phyloP scores from a whole-genome alignment of 2,329 filamentous ascomycete genomes.

The Aspergillus ustus region DNA sequence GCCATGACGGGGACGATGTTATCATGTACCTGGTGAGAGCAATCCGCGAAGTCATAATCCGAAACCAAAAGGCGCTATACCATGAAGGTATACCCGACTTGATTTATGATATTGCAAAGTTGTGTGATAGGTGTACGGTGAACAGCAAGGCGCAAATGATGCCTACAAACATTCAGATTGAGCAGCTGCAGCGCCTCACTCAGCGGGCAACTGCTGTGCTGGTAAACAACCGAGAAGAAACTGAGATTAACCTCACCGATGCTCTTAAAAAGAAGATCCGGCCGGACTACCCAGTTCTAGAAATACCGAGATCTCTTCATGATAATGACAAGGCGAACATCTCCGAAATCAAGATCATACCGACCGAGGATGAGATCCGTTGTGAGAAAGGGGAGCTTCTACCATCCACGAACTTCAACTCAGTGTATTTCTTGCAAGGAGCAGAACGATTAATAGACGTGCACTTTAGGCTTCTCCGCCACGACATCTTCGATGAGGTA shows the following conservation, averaged over 20 bases:
- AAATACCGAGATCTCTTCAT: background rate
- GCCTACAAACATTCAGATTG: background rate
- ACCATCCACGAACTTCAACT: background rate
- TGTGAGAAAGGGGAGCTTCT: constrained; percentile 4
- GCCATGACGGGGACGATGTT: background rate
- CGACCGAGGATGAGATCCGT: constrained; percentile 1
- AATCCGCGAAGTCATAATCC: background rate
- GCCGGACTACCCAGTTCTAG: background rate
- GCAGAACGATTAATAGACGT: background rate
- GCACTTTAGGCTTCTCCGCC: constrained; percentile 4
- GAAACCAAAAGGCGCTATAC: background rate
- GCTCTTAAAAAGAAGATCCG: background rate
- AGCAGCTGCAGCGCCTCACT: background rate
- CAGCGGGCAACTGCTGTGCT: background rate
- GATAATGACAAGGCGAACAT: constrained; percentile 1
- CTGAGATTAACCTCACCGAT: too few species aligned
- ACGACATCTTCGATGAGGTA: constrained; percentile 6
- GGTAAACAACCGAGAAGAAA: background rate
- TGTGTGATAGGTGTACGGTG: background rate
- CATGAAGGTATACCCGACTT: background rate
- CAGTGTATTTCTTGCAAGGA: background rate
- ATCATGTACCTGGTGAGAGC: background rate
- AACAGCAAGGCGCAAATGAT: background rate
- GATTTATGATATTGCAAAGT: background rate
- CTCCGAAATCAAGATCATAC: background rate